phyloP scores from a whole-genome alignment of 257 asterid genomes.

The Przewalskia tangutica region DNA sequence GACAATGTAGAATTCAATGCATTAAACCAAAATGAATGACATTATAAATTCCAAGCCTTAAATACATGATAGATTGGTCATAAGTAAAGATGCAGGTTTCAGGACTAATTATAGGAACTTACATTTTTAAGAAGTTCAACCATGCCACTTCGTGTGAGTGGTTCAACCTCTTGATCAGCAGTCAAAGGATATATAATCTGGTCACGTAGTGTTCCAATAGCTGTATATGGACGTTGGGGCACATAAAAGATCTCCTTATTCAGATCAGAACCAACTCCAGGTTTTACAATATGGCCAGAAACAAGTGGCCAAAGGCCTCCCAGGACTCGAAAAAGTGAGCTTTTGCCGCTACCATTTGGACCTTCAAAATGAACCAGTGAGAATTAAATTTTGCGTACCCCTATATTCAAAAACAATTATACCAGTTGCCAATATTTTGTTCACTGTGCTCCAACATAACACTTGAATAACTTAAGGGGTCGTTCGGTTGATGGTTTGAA shows the following conservation, averaged over 20 bases:
- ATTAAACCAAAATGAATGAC: background rate
- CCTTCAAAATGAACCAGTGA: slow-evolving; percentile 39
- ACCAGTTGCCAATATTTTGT: background rate
- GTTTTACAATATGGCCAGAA: slow-evolving; percentile 88
- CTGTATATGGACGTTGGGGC: slow-evolving; percentile 98
- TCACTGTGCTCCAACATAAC: background rate
- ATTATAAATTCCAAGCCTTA: background rate
- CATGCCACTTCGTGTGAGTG: slow-evolving; percentile 79
- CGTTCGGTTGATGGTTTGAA: slow-evolving; percentile 46
- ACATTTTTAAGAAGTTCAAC: slow-evolving; percentile 90
- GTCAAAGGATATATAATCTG: slow-evolving; percentile 98
- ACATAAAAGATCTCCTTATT: slow-evolving; percentile 97
- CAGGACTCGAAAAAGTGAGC: slow-evolving; percentile 94
- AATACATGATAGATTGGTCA: background rate
- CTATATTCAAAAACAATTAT: background rate
- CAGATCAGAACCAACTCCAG: slow-evolving; percentile 98
- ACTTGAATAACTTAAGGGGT: slow-evolving; percentile 17
- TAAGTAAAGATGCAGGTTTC: background rate
- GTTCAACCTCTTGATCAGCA: slow-evolving; percentile 63
- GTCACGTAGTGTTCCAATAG: slow-evolving; percentile 96
- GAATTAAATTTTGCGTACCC: background rate
- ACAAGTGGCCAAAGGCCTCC: slow-evolving; percentile 99
- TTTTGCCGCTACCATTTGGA: slow-evolving; percentile 99
- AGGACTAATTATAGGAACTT: slow-evolving; percentile 4
- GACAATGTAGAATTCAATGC: background rate